These are phyloP conservation scores for Pestalotiopsis sp. DNA, from an alignment of 2,329 filamentous ascomycete genomes.

Conservation along the genomic window DNA sequence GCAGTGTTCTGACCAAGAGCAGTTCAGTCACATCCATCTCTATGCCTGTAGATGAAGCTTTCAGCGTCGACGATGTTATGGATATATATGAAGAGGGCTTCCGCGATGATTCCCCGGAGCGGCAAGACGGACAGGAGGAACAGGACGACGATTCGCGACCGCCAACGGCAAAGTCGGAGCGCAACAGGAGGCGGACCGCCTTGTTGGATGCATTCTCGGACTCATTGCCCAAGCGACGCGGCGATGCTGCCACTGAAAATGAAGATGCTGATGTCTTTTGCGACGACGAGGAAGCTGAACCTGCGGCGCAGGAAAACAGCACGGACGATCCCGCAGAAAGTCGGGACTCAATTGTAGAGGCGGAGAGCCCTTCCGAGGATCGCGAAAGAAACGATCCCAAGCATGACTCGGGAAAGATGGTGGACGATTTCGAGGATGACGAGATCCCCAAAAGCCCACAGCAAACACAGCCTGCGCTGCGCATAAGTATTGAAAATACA, in stretches of 20 bases:
- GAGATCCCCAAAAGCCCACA: conserved; percentile 44
- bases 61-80: conserved; percentile 70
- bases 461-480: conserved; percentile 28
- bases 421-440: conserved; percentile 54
- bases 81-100: conserved; percentile 71
- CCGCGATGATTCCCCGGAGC: conserved; percentile 48
- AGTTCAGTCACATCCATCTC: conserved; percentile 72
- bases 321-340: conserved; percentile 9
- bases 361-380: conserved; percentile 35
- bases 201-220: conserved; percentile 45
- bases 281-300: neutral
- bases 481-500: conserved; percentile 46
- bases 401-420: conserved; percentile 54
- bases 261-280: neutral
- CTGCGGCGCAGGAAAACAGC: neutral
- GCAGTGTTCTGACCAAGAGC: conserved; percentile 78
- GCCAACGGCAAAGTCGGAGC: conserved; percentile 41
- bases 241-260: neutral
- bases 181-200: conserved; percentile 36
- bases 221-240: conserved; percentile 30
- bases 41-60: conserved; percentile 48
- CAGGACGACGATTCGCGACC: conserved; percentile 38
- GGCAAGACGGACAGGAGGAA: conserved; percentile 23
- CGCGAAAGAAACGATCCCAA: conserved; percentile 36
- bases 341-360: conserved; percentile 40